Evolutionary conservation across 306 rosid genomes (phyloP).

Genomic region (Astragalus membranaceus): DNA sequence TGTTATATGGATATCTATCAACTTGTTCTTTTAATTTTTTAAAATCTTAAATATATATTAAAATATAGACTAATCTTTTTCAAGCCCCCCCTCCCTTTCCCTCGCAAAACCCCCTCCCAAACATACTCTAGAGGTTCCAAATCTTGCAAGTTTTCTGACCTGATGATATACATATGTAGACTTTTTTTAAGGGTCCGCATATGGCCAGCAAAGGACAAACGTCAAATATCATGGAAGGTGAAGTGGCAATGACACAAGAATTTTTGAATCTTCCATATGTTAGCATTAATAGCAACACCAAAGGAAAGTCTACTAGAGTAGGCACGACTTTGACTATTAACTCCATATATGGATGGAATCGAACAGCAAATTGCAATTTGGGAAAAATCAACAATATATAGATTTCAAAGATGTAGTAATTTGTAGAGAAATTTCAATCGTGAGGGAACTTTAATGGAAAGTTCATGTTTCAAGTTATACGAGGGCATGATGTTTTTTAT

Average conservation of each 20-base stretch:
- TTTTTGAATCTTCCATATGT: slow-evolving; percentile 9
- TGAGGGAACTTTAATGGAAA: no score
- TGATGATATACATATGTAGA: not conserved
- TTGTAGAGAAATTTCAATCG: no score
- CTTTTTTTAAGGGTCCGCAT: not conserved
- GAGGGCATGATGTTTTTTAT: no score
- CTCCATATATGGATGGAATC: not conserved
- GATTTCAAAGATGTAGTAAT: no score
- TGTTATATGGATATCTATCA: no score
- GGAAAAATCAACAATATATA: no score
- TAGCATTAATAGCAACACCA: not conserved
- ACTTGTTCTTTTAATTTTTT: no score
- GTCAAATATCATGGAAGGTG: slow-evolving; percentile 24
- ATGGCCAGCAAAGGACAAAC: not conserved
- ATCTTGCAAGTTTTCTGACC: slow-evolving; percentile 27
- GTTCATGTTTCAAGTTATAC: no score
- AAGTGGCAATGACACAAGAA: slow-evolving; percentile 33
- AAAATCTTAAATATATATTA: no score
- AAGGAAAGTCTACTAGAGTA: slow-evolving; percentile 36
- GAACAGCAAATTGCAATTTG: not conserved
- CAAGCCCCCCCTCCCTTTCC: no score
- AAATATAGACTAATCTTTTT: no score
- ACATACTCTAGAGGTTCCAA: not conserved
- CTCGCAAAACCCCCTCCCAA: no score
- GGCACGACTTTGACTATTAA: slow-evolving; percentile 46